A percentile compares a stretch with the other conserved stretches of the same genome.
phyloP scores from a whole-genome alignment of 73 alveolate genomes.

The Symbiodinium natans region DNA sequence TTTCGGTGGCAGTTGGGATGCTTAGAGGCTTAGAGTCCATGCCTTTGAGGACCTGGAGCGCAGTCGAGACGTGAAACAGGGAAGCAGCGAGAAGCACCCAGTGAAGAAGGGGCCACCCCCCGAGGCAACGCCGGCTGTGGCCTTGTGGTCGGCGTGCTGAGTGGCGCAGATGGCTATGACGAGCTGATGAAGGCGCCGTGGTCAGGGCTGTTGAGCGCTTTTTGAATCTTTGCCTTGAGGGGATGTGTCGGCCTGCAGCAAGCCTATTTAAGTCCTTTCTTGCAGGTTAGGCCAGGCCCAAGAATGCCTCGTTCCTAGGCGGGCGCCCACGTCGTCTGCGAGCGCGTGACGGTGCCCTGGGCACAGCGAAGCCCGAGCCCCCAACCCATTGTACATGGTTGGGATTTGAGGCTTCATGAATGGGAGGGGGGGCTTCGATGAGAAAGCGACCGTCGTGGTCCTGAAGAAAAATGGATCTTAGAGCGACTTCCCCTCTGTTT shows the following conservation, averaged over 20 bases:
- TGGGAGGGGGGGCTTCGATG: background rate
- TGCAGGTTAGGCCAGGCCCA: too few relatives aligned
- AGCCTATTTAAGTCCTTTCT: too few relatives aligned
- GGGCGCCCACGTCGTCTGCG: constrained; percentile 85
- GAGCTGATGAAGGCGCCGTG: constrained; percentile 44
- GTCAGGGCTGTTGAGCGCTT: too few relatives aligned
- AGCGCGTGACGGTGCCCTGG: constrained; percentile 71
- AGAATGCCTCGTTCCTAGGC: too few relatives aligned
- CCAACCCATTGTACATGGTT: too few relatives aligned
- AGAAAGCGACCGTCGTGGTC: background rate
- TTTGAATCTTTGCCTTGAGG: too few relatives aligned
- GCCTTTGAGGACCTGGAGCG: too few relatives aligned
- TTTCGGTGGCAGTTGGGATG: too few relatives aligned
- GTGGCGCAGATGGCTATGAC: constrained; percentile 60
- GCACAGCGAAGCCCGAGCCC: background rate
- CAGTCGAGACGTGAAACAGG: too few relatives aligned
- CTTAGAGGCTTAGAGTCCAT: too few relatives aligned
- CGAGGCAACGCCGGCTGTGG: constrained; percentile 88
- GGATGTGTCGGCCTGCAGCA: too few relatives aligned
- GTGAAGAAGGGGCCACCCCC: background rate
- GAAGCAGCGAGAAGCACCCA: too few relatives aligned
- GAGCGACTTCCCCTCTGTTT: background rate
- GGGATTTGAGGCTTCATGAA: background rate
- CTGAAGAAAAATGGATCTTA: background rate
- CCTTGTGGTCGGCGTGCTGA: constrained; percentile 89